Evolutionary conservation across 345 rosid species (phyloP).

Genomic region (Durio zibethinus): DNA sequence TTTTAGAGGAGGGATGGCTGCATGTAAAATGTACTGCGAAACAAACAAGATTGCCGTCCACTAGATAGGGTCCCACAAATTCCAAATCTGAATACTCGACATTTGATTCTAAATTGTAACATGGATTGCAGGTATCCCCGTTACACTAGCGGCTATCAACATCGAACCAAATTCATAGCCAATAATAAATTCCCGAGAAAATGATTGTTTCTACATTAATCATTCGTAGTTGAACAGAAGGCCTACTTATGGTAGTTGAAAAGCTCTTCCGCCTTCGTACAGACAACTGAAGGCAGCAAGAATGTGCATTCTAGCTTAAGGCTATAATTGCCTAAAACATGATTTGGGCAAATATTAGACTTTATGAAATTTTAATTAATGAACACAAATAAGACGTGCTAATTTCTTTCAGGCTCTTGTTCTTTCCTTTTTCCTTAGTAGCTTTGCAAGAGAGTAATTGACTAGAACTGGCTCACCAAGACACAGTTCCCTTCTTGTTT

Average conservation of each 20-base stretch:
- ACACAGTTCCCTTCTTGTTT: slow-evolving; percentile 11
- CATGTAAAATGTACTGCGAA: background rate
- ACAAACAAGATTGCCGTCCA: background rate
- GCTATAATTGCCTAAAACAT: background rate
- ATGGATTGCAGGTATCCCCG: background rate
- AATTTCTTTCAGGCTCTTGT: background rate
- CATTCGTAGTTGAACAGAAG: background rate
- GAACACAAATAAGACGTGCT: background rate
- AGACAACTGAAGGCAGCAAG: background rate
- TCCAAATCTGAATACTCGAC: background rate
- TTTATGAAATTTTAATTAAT: background rate
- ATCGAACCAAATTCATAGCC: background rate
- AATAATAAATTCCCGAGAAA: background rate
- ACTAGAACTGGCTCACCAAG: background rate
- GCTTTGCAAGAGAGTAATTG: background rate
- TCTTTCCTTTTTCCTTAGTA: background rate
- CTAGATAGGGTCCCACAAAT: background rate
- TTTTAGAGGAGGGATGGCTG: too few species aligned
- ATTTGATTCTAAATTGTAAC: background rate
- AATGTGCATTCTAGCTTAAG: background rate
- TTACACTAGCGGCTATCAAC: background rate
- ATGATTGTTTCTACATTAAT: background rate
- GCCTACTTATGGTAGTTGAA: background rate
- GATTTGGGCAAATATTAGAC: background rate
- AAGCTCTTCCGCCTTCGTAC: background rate